Evolutionary conservation across 306 rosid species (phyloP).

Genomic region (Nissolia schottii): DNA sequence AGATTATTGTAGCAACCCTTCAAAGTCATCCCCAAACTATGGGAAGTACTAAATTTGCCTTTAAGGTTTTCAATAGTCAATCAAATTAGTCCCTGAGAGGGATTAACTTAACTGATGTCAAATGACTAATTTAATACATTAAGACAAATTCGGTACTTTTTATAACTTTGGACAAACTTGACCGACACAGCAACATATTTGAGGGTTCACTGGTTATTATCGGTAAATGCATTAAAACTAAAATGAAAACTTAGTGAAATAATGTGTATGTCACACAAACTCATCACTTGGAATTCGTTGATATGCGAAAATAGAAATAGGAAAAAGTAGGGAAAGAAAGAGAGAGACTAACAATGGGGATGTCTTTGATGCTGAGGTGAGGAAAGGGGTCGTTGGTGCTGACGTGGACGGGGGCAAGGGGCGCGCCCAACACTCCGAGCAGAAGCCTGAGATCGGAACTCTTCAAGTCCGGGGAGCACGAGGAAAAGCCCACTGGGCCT

Average conservation of each 20-base stretch:
- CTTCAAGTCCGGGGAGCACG: constrained; percentile 43
- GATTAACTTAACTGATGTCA: too few species aligned
- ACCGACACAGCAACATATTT: too few species aligned
- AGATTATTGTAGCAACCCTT: too few species aligned
- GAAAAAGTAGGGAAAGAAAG: background rate
- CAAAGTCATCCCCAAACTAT: too few species aligned
- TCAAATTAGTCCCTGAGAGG: too few species aligned
- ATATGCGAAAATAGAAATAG: background rate
- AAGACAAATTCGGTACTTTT: too few species aligned
- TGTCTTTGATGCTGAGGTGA: constrained; percentile 77
- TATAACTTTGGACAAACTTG: too few species aligned
- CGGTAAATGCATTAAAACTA: background rate
- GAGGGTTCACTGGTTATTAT: too few species aligned
- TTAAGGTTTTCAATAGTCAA: too few species aligned
- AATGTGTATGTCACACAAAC: background rate
- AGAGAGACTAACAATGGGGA: constrained; percentile 57
- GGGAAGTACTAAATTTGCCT: too few species aligned
- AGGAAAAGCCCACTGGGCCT: background rate
- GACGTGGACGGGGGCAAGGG: constrained; percentile 71
- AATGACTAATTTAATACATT: too few species aligned
- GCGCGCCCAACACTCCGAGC: constrained; percentile 79
- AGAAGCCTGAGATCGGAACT: constrained; percentile 70
- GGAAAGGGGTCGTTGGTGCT: constrained; percentile 55
- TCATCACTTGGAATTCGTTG: background rate
- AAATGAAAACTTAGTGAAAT: background rate